Evolutionary conservation across 441 rosid species (phyloP).

Genomic region (Corymbia calophylla): DNA sequence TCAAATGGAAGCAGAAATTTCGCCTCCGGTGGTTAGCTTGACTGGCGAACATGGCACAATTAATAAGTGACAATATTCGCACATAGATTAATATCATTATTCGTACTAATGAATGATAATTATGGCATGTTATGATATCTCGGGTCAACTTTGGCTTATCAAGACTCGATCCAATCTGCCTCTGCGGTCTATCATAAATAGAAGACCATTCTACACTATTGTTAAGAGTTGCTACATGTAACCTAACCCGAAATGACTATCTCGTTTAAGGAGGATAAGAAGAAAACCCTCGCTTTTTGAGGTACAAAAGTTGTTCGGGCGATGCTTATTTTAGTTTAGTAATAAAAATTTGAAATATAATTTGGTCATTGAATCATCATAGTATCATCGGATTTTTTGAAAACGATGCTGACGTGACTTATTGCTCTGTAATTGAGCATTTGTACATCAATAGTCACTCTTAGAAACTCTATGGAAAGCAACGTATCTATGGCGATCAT

Average conservation of each 20-base stretch:
- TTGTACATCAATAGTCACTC: not conserved
- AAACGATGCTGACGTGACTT: not conserved
- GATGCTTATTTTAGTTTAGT: not conserved
- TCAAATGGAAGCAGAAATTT: not conserved
- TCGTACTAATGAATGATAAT: not conserved
- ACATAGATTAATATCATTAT: too few relatives aligned
- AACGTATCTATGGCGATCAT: not conserved
- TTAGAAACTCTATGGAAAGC: not conserved
- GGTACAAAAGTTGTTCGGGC: not conserved
- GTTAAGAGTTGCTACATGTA: not conserved
- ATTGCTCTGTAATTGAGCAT: not conserved
- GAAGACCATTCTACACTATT: not conserved
- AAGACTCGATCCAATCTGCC: not conserved
- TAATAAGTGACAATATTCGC: not conserved
- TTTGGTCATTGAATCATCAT: rapidly evolving
- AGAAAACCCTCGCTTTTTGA: too few relatives aligned
- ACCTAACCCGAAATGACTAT: not conserved
- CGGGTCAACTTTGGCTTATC: not conserved
- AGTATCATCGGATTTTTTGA: not conserved
- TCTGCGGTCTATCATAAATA: not conserved
- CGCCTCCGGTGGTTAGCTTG: not conserved
- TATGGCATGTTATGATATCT: not conserved
- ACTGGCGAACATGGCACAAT: not conserved
- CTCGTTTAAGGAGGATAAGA: too few relatives aligned
- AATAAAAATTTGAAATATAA: rapidly evolving